phyloP scores from a whole-genome alignment of 805 yeast genomes.

The Metschnikowia picachoensis region DNA sequence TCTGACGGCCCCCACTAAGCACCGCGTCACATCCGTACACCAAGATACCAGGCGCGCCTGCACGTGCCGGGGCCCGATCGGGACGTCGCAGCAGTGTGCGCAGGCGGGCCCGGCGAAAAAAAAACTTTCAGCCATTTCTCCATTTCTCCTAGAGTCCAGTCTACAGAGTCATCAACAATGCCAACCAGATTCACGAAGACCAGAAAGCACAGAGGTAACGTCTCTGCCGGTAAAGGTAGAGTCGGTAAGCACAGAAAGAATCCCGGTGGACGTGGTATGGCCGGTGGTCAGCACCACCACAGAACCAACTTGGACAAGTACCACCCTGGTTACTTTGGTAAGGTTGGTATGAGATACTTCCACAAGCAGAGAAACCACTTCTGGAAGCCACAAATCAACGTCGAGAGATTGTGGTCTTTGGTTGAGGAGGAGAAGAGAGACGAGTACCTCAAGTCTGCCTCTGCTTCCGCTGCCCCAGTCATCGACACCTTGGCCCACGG shows the following conservation, averaged over 20 bases:
- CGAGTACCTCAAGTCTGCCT: constrained; percentile 79
- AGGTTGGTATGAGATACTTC: constrained; percentile 99
- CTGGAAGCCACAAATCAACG: constrained; percentile 98
- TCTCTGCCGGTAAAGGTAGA: constrained; percentile 99
- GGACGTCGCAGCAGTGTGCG: constrained; percentile 1
- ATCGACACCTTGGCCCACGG: constrained; percentile 99
- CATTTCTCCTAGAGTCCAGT: constrained; percentile 12
- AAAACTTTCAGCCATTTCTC: constrained; percentile 11
- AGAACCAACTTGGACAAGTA: constrained; percentile 99
- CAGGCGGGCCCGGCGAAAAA: constrained; percentile 10
- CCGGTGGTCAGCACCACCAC: constrained; percentile 99
- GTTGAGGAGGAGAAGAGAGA: constrained; percentile 93
- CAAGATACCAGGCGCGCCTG: neutral
- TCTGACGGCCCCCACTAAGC: neutral
- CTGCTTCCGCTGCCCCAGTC: constrained; percentile 93
- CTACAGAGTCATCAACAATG: constrained; percentile 45
- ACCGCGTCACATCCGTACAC: neutral
- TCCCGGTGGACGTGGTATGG: constrained; percentile 99
- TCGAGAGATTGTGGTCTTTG: constrained; percentile 98
- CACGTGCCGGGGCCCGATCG: constrained; percentile 4
- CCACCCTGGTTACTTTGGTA: constrained; percentile 99
- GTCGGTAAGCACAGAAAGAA: constrained; percentile 99
- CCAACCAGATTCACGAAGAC: constrained; percentile 99
- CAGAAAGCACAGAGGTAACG: constrained; percentile 99
- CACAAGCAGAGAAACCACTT: constrained; percentile 90